Percentiles rank a stretch among this genome's conserved stretches.
Conservation (phyloP, 2,329 filamentous ascomycete species). For the Diplodia sapinea region DNA sequence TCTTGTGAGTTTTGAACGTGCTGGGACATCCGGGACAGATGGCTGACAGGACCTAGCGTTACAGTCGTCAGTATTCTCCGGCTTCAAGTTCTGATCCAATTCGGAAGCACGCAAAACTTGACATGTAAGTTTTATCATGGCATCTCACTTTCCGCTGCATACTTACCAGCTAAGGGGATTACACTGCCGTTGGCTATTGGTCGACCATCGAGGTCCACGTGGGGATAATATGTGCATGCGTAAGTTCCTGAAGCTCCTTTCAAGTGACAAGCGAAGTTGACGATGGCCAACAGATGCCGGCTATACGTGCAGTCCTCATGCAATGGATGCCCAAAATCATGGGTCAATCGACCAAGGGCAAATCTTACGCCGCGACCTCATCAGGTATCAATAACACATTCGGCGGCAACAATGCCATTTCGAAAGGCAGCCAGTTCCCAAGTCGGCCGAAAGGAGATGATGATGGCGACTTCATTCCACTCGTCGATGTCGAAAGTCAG, state of each 20-base stretch:
- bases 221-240: constrained; percentile 50
- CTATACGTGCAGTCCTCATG: constrained; percentile 22
- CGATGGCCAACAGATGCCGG: neutral
- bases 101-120: constrained; percentile 50
- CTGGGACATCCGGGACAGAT: neutral
- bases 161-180: constrained; percentile 39
- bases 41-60: constrained; percentile 38
- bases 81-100: constrained; percentile 51
- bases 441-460: constrained; percentile 13
- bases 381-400: neutral
- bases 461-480: constrained; percentile 24
- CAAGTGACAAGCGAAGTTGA: neutral
- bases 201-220: constrained; percentile 49
- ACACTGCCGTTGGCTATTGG: constrained; percentile 49
- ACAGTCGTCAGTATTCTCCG: constrained; percentile 52
- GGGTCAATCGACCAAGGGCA: constrained; percentile 20
- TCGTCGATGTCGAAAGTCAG: constrained; percentile 30
- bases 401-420: neutral
- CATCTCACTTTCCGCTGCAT: neutral
- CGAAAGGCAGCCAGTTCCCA: constrained; percentile 17
- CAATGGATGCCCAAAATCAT: constrained; percentile 27
- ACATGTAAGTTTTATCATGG: constrained; percentile 37
- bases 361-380: neutral
- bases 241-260: constrained; percentile 33
- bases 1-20: constrained; percentile 38